These are phyloP conservation scores for Suaeda aralocaspica DNA, from an alignment of 148 eudicot species.

Conservation along the genomic window DNA sequence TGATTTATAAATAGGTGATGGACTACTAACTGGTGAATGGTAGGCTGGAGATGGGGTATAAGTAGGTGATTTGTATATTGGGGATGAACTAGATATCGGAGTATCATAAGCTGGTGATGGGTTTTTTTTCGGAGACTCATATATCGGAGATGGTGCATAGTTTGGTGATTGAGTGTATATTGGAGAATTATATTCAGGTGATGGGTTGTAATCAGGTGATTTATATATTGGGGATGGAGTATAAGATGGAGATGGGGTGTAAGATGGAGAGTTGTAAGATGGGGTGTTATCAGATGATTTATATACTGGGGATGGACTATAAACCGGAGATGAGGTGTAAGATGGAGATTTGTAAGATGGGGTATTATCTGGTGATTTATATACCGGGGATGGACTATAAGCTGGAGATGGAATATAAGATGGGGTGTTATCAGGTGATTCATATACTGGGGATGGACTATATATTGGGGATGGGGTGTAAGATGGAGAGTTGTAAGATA, in stretches of 20 bases:
- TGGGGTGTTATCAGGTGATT: too few species aligned
- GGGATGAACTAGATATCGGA: background rate
- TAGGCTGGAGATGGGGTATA: background rate
- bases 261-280: background rate
- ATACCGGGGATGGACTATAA: background rate
- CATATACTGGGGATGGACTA: too few species aligned
- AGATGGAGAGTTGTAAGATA: too few species aligned
- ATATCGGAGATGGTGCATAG: background rate
- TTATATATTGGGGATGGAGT: background rate
- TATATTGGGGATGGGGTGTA: too few species aligned
- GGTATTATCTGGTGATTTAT: background rate
- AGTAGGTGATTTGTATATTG: background rate
- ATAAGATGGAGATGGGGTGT: background rate
- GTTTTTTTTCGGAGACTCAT: background rate
- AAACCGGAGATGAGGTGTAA: background rate
- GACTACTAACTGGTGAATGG: background rate
- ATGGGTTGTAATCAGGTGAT: too few species aligned
- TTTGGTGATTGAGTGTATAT: background rate
- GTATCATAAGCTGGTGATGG: too few species aligned
- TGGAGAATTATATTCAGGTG: background rate
- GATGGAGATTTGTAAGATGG: background rate
- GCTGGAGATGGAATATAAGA: background rate
- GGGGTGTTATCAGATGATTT: background rate
- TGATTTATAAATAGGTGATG: background rate
- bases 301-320: background rate